Evolutionary conservation across 2,329 filamentous ascomycete genomes (phyloP), one percentile per base, ranked within the genome.

Genomic region (Exophiala oligosperma): DNA sequence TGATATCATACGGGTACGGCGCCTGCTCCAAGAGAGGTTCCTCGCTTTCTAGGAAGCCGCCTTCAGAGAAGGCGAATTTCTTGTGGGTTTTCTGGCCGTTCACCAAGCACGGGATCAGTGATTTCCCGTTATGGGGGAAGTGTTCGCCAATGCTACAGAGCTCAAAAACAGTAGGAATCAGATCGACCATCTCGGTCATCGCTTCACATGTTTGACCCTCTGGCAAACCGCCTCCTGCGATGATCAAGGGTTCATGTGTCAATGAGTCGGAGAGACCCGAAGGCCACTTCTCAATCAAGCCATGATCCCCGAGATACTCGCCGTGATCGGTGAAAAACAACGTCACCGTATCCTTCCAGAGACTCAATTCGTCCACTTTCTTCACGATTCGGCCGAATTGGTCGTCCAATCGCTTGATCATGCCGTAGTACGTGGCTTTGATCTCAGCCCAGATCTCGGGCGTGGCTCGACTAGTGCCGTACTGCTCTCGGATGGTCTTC

Each of bases 221-320:
- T 1, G 75, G 75, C 0, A 79, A 55, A 0, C 76, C 76, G 0
- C 68, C 75, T 0, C 77, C 76, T 1, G 70, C 77, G 14, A 79
- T 69, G 23, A 80, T 74, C 0, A 80, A 67, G 0, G 77, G 78
- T 51, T 79, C 75, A 14, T 75, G 75, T 0, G 74, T 69, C 0
- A 80, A 69, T 1, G 70, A 69, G 32, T 79, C 74, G 0, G 73
- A 77, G 0, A 79, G 62, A 2, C 73, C 77, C 0, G 74, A 77
- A 0, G 76, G 77, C 77, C 78, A 80, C 56, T 80, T 80, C 64
- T 81, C 77, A 23, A 81, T 76, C 11, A 80, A 65, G 0, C 77
- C 77, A 52, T 79, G 71, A 52, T 80, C 77, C 11, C 77, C 77
- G 0, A 81, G 71, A 51, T 76, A 81, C 52, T 80, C 76, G 2